Conservation (phyloP, 495 filamentous ascomycete species). For the Penicillium samsonianum region DNA sequence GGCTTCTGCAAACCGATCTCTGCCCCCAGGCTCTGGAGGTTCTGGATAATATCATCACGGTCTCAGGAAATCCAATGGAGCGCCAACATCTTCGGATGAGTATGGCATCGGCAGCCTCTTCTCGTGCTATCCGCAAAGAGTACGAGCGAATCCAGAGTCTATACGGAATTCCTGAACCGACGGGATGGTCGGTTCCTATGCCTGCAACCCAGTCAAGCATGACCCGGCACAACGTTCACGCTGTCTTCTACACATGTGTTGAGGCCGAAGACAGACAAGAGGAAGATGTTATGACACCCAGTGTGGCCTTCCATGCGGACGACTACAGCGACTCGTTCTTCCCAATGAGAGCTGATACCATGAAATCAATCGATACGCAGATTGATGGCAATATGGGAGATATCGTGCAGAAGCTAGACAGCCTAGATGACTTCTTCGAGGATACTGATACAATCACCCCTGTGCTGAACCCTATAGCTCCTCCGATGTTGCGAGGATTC, state of each 20-base stretch:
- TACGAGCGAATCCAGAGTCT: slow-evolving; percentile 92
- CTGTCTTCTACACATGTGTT: slow-evolving; percentile 87
- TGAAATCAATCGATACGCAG: slow-evolving; percentile 85
- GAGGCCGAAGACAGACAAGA: slow-evolving; percentile 59
- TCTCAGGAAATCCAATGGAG: slow-evolving; percentile 91
- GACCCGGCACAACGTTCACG: slow-evolving; percentile 90
- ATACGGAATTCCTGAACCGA: slow-evolving; percentile 94
- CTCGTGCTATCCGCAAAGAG: slow-evolving; percentile 83
- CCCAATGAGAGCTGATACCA: slow-evolving; percentile 78
- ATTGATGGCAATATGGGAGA: slow-evolving; percentile 78
- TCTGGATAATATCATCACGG: slow-evolving; percentile 90
- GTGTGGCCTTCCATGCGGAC: slow-evolving; percentile 89
- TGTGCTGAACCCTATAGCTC: slow-evolving; percentile 38
- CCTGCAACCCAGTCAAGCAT: slow-evolving; percentile 82
- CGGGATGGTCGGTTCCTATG: slow-evolving; percentile 94
- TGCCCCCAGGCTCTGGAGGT: slow-evolving; percentile 89
- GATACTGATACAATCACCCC: slow-evolving; percentile 56
- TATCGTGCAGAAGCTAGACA: slow-evolving; percentile 86
- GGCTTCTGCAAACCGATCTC: slow-evolving; percentile 88
- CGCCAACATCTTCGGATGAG: slow-evolving; percentile 94
- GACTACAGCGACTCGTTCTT: slow-evolving; percentile 83
- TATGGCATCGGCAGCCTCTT: slow-evolving; percentile 77
- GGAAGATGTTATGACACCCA: slow-evolving; percentile 69
- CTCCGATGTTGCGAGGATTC: slow-evolving; percentile 62
- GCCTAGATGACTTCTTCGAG: slow-evolving; percentile 94